Conservation (phyloP, 1,139 yeast genomes). For the Yamadazyma trypodendri region DNA sequence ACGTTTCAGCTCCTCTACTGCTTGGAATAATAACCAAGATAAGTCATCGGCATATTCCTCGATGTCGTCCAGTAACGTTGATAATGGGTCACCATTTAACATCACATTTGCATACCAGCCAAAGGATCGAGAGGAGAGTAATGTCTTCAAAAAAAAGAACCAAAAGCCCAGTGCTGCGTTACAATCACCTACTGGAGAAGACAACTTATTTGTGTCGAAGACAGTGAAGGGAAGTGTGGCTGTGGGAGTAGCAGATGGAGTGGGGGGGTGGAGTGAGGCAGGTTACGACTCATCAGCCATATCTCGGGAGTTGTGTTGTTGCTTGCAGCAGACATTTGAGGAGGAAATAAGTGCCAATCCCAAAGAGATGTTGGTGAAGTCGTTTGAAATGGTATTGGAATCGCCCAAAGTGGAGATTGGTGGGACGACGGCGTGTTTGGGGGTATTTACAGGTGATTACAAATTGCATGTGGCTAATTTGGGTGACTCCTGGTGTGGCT, state of each 20-base stretch:
- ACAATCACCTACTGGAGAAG: constrained; percentile 79
- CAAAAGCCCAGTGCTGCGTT: constrained; percentile 31
- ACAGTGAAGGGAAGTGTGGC: constrained; percentile 49
- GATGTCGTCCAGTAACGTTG: constrained; percentile 16
- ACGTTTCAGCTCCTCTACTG: constrained; percentile 20
- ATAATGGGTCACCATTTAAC: constrained; percentile 34
- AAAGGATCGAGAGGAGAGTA: constrained; percentile 56
- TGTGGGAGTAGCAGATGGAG: constrained; percentile 95
- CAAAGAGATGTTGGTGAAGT: constrained; percentile 47
- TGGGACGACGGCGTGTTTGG: constrained; percentile 93
- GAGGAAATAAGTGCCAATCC: constrained; percentile 30
- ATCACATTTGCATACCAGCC: constrained; percentile 74
- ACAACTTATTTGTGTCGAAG: constrained; percentile 65
- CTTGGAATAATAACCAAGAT: constrained; percentile 19
- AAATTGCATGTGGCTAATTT: constrained; percentile 68
- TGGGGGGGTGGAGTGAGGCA: constrained; percentile 94
- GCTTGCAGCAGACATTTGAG: constrained; percentile 33
- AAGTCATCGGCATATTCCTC: constrained; percentile 14
- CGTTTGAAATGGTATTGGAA: constrained; percentile 52
- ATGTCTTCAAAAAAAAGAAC: constrained; percentile 36
- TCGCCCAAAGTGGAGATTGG: constrained; percentile 78
- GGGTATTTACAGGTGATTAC: constrained; percentile 57
- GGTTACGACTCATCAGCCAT: constrained; percentile 88
- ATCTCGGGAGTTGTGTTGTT: constrained; percentile 62
- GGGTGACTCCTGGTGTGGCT: constrained; percentile 95